Base-by-base conservation (phyloP, 139 green algal species). In the Picochlorum sp. region DNA sequence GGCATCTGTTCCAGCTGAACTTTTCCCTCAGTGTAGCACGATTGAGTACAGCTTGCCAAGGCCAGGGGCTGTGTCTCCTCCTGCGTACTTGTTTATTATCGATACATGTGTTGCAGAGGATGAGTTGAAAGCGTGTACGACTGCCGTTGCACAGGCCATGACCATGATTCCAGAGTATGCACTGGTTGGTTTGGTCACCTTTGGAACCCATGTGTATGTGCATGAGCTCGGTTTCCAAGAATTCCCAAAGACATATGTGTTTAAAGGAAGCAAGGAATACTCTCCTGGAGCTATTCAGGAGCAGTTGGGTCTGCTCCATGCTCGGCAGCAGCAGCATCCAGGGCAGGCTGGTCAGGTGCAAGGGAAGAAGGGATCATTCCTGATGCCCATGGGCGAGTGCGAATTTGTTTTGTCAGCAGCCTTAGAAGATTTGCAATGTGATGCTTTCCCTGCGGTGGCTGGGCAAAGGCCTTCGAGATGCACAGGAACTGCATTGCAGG, bases 201-300 rank as follows among this genome's bases (percentile, higher is more conserved):
- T 90, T 81, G 94, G 94, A 59, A 92, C 85, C 1, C 89, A 96
- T 67, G 92, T 98, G 44, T 88, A 97, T 37, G 92, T 99, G 37
- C 91, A 99, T 75, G 94, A 99, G 79, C 80, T 99, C 62, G 90
- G 92, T 26, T 96, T 92, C 71, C 62, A 74, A 3, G 91, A 93
- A 54, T 95, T 85, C 74, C 77, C 83, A 28, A 95, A 95, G 74
- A 81, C 75, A 32, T 98, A 88, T 50, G 90, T 99, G 10, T 98
- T 99, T 76, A 77, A 88, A 30, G 94, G 94, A 34, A 77, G 65
- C 37, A 95, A 95, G 73, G 90, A 97, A 71, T 94, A 95, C 76
- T 85, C 83, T 15, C 30, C 60, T 23, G 30, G 44, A 15, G 20
- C 58, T 26, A 56, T 41, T 28, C 63, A 67, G 52, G 80, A 92